Evolutionary conservation across 768 basidiomycete genomes (phyloP), one percentile per base, ranked within the genome.

Genomic region (Pisolithus microcarpus): DNA sequence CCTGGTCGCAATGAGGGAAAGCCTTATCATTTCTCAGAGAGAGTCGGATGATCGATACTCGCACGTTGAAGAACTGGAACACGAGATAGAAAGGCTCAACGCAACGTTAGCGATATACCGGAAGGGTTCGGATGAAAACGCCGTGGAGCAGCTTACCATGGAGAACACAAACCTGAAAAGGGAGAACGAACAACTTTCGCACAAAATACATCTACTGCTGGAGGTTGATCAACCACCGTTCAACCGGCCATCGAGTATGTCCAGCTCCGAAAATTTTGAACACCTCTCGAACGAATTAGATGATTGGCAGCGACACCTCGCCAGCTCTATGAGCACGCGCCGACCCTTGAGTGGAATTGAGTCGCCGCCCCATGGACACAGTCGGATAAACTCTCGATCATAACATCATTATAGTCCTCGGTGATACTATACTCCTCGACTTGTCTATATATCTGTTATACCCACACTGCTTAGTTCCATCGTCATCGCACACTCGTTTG

Each of bases 181-280:
- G 51, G 90, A 93, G 68, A 93, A 93, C 65, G 86, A 89, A 62
- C 84, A 91, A 58, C 78, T 93, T 40, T 84, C 85, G n/a, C 89
- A 90, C 65, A 92, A 91, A 76, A 91, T 95, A 58, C 87, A 83
- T 51, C 76, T 94, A 43, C 75, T 95, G 15, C 78, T 95, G 48
- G 90, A 92, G 60, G 90, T 88, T 40, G 89, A 91, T 59, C 86
- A 87, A 58, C 80, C 86, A 19, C 72, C 78, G 3, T 90, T 84
- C 60, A 81, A 81, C 28, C 79, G 79, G 30, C 80, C 82, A 39
- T 72, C 76, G 43, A 91, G 89, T 61, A 81, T 79, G 52, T 86
- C 88, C 30, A 91, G 88, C 69, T 88, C 86, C 18, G 90, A 91
- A 60, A 87, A 88, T 62, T 87, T 87, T 57, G 86, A 87, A 62